Percentiles rank a stretch among this genome's conserved stretches.
Evolutionary conservation across 441 rosid genomes (phyloP).

Genomic region (Syzygium syzygioides): DNA sequence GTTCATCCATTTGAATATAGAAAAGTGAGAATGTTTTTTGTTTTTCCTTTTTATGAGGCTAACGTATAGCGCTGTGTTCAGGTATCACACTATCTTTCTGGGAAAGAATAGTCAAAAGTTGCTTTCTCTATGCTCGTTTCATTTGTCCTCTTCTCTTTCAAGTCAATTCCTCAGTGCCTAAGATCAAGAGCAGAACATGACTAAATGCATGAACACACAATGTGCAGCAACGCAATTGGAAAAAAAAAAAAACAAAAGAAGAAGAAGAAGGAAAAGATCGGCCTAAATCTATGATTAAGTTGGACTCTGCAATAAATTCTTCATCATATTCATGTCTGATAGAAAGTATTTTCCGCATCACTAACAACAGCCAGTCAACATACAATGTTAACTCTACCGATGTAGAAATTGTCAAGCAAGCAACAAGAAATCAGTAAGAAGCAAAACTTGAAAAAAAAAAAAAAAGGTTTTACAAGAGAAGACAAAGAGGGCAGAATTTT

Average conservation of each 20-base stretch:
- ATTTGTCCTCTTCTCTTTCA: neutral
- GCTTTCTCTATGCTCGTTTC: neutral
- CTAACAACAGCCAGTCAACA: neutral
- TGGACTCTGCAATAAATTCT: neutral
- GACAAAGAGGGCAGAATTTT: neutral
- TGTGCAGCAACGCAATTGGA: neutral
- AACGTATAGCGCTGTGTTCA: neutral
- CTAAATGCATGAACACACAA: neutral
- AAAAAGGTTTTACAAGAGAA: neutral
- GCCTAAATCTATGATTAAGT: neutral
- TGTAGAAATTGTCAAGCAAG: neutral
- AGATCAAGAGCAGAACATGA: neutral
- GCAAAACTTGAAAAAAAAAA: neutral
- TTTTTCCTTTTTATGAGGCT: neutral
- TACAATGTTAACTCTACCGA: neutral
- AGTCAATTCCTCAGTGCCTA: neutral
- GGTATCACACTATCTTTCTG: neutral
- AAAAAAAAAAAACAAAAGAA: neutral
- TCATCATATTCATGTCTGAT: neutral
- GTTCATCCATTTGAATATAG: neutral
- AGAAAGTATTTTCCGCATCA: neutral
- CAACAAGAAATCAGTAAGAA: neutral
- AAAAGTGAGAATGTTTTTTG: neutral
- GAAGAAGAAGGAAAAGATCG: neutral
- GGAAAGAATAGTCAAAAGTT: neutral